Percentiles rank a stretch among this genome's conserved stretches.
phyloP scores from a whole-genome alignment of 2,329 filamentous ascomycete species.

The Trichoderma harzianum region DNA sequence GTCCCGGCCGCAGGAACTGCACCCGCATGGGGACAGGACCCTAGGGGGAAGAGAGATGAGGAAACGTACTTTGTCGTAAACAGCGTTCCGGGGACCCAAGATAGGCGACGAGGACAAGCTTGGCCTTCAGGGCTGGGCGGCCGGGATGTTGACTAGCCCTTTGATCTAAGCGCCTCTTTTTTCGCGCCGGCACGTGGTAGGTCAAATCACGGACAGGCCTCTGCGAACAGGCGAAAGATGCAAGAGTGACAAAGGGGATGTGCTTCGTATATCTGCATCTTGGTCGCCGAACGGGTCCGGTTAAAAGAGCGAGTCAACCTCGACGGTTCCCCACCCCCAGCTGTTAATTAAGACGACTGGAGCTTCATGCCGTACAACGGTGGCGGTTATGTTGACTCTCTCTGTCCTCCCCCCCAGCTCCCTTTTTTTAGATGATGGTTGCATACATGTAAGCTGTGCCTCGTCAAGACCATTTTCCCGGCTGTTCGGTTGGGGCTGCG shows the following conservation, averaged over 20 bases:
- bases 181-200: constrained; percentile 3
- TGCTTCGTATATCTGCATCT: constrained; percentile 10
- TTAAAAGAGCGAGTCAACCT: constrained; percentile 5
- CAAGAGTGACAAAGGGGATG: not conserved
- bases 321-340: not conserved
- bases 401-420: not conserved
- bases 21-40: not conserved
- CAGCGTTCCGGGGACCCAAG: not conserved
- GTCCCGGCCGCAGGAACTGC: not conserved
- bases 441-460: not conserved
- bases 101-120: not conserved
- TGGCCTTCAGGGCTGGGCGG: not conserved
- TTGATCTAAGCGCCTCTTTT: constrained; percentile 14
- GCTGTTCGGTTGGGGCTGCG: constrained; percentile 9
- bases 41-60: not conserved
- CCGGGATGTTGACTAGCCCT: constrained; percentile 4
- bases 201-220: not conserved
- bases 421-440: not conserved
- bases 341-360: not conserved
- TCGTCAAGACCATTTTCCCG: not conserved
- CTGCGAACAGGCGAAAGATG: not conserved
- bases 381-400: not conserved
- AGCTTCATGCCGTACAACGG: not conserved
- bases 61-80: not conserved
- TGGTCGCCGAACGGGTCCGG: constrained; percentile 15